A percentile compares a stretch with the other conserved stretches of the same genome.
Conservation (phyloP, 768 basidiomycete species). For the Leucogyrophana mollusca region DNA sequence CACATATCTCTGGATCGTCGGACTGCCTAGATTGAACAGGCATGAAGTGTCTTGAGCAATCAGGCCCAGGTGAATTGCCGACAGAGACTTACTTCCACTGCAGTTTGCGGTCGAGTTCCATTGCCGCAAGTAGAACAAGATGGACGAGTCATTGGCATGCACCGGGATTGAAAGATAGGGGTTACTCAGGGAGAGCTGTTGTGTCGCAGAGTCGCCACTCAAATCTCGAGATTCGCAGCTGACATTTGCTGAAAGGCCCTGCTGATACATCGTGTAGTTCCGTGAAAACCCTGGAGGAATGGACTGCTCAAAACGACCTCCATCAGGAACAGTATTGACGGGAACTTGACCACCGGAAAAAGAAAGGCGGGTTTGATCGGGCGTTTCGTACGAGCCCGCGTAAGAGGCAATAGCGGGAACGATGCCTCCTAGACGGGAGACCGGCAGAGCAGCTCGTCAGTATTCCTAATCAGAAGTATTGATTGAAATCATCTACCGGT, state of each 20-base stretch:
- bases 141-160: background rate
- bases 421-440: background rate
- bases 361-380: constrained; percentile 1
- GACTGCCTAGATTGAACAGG: background rate
- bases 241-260: constrained; percentile 3
- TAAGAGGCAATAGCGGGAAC: background rate
- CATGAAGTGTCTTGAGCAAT: too few relatives aligned
- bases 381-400: constrained; percentile 1
- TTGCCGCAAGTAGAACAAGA: background rate
- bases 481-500: too few relatives aligned
- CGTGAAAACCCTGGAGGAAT: background rate
- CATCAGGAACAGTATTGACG: constrained; percentile 1
- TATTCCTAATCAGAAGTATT: too few relatives aligned
- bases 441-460: too few relatives aligned
- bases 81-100: background rate
- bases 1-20: constrained; percentile 2
- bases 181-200: constrained; percentile 1
- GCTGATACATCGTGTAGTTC: constrained; percentile 4
- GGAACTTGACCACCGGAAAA: constrained; percentile 4
- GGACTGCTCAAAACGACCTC: too few relatives aligned
- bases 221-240: background rate
- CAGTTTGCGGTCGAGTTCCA: constrained; percentile 2
- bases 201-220: background rate
- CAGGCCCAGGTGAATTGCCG: too few relatives aligned
- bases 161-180: background rate